Percentiles rank a stretch among this genome's conserved stretches.
Conservation (phyloP, 2,329 filamentous ascomycete genomes). For the Zasmidium angulare region DNA sequence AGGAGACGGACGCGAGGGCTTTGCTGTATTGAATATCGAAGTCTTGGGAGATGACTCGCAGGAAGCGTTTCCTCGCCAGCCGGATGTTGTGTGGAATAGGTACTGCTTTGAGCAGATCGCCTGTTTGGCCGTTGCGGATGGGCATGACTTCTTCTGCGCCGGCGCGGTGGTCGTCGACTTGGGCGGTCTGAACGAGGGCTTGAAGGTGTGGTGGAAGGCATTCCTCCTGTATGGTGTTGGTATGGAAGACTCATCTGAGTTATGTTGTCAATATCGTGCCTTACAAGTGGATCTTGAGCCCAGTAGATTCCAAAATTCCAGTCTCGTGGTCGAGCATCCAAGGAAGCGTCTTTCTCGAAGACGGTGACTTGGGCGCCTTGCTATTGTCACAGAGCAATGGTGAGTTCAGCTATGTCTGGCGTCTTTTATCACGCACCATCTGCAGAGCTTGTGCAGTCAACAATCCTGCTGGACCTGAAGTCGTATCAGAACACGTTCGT, state of each 20-base stretch:
- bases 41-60: conserved; percentile 15
- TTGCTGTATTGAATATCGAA: conserved; percentile 18
- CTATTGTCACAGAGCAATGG: not conserved
- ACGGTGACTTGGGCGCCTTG: conserved; percentile 19
- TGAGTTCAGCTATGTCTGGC: not conserved
- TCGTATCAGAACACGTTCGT: conserved; percentile 6
- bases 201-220: conserved; percentile 18
- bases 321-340: conserved; percentile 16
- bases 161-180: conserved; percentile 17
- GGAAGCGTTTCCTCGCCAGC: conserved; percentile 18
- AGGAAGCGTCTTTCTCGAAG: conserved; percentile 17
- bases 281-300: conserved; percentile 18
- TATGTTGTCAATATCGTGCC: too few relatives aligned
- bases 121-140: conserved; percentile 18
- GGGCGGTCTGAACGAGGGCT: conserved; percentile 15
- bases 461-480: conserved; percentile 19
- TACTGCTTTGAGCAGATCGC: conserved; percentile 15
- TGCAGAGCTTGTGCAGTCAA: conserved; percentile 21
- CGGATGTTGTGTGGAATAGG: conserved; percentile 20
- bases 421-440: conserved; percentile 10
- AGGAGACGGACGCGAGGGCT: conserved; percentile 9
- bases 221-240: conserved; percentile 4
- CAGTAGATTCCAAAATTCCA: conserved; percentile 23
- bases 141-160: conserved; percentile 20
- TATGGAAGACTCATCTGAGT: too few relatives aligned